Percentiles rank a stretch among this genome's conserved stretches.
phyloP scores from a whole-genome alignment of 140 eudicot species.

The Bidens hawaiensis region DNA sequence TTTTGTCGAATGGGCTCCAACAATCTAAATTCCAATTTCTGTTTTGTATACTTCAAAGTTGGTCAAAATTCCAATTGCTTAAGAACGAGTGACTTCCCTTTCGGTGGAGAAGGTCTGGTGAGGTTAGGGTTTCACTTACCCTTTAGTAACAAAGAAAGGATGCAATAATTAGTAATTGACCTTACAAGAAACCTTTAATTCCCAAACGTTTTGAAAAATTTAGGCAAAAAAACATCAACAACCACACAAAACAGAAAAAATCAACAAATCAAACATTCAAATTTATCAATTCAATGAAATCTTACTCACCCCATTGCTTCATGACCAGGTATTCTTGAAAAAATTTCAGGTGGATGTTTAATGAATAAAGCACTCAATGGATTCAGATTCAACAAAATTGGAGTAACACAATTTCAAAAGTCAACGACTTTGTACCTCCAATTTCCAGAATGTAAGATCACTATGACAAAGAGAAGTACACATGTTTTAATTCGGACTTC shows the following conservation, averaged over 20 bases:
- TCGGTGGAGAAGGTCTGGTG: too few relatives aligned
- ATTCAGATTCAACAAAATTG: too few relatives aligned
- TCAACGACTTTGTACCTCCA: conserved; percentile 29
- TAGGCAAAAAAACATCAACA: not conserved
- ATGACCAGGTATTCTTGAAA: conserved; percentile 78
- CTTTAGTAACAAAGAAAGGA: too few relatives aligned
- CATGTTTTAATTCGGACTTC: conserved; percentile 66
- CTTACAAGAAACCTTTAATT: too few relatives aligned
- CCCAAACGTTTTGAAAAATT: too few relatives aligned
- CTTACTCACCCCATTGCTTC: conserved; percentile 69
- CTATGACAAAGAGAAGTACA: conserved; percentile 76
- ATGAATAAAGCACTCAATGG: conserved; percentile 3
- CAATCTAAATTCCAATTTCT: too few relatives aligned
- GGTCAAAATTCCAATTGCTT: too few relatives aligned
- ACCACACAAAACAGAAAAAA: not conserved
- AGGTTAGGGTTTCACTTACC: too few relatives aligned
- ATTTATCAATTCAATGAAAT: not conserved
- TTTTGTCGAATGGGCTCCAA: too few relatives aligned
- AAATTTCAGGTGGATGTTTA: conserved; percentile 62
- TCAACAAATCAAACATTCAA: not conserved
- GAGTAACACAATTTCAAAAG: not conserved
- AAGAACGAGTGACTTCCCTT: too few relatives aligned
- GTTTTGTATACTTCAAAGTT: too few relatives aligned
- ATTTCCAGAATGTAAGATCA: conserved; percentile 60
- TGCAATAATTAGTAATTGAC: too few relatives aligned